These are phyloP conservation scores for Colletotrichum chrysophilum DNA, from an alignment of 2,329 filamentous ascomycete genomes.

Conservation along the genomic window DNA sequence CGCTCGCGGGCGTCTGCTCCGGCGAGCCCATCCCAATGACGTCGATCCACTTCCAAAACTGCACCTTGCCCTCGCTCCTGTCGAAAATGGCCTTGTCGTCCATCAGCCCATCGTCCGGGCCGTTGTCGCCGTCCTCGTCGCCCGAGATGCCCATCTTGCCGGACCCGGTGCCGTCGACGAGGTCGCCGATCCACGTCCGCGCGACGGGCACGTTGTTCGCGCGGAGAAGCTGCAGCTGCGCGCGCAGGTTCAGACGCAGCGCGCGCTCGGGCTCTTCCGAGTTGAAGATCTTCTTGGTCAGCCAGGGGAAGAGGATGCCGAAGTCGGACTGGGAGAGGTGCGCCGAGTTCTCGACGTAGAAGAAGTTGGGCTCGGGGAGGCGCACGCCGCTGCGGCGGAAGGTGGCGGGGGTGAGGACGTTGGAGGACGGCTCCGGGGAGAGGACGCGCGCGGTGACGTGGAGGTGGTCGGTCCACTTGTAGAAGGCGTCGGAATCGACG, in stretches of 20 bases:
- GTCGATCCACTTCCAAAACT: conserved; percentile 59
- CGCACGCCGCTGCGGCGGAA: conserved; percentile 46
- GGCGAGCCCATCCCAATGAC: conserved; percentile 52
- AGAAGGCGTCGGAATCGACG: conserved; percentile 78
- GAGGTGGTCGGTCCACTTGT: conserved; percentile 78
- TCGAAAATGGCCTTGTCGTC: conserved; percentile 59
- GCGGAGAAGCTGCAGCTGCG: conserved; percentile 56
- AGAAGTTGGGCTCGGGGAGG: conserved; percentile 67
- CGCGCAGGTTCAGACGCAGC: conserved; percentile 55
- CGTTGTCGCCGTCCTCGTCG: conserved; percentile 13
- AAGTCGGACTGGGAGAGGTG: conserved; percentile 87
- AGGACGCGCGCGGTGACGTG: conserved; percentile 71
- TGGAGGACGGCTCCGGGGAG: conserved; percentile 57
- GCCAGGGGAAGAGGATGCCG: conserved; percentile 79
- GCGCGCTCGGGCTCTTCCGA: conserved; percentile 62
- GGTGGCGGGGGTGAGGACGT: conserved; percentile 43
- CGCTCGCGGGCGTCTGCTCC: neutral
- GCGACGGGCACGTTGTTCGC: conserved; percentile 53
- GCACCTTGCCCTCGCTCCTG: conserved; percentile 43
- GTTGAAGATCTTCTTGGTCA: conserved; percentile 63
- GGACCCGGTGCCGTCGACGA: conserved; percentile 51
- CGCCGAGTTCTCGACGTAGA: conserved; percentile 75
- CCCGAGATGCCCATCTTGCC: conserved; percentile 32
- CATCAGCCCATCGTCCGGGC: conserved; percentile 40
- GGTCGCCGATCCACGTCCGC: conserved; percentile 53